Evolutionary conservation across 2,329 filamentous ascomycete genomes (phyloP).

Genomic region (Blastomyces emzantsi): DNA sequence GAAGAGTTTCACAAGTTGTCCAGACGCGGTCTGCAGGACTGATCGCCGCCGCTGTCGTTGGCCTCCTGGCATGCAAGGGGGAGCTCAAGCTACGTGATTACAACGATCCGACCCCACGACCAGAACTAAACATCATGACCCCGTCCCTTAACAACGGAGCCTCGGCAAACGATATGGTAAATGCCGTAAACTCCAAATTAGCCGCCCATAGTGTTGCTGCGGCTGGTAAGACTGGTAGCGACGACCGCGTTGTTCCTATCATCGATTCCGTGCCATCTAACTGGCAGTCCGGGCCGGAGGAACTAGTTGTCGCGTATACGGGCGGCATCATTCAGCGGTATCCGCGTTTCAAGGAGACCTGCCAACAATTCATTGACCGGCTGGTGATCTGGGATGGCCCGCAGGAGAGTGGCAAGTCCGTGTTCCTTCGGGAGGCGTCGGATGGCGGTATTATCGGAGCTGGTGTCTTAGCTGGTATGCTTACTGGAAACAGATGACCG

Average conservation of each 20-base stretch:
- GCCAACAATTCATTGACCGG: constrained; percentile 54
- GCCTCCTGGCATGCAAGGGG: constrained; percentile 57
- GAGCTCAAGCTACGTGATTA: constrained; percentile 48
- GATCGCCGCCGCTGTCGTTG: constrained; percentile 62
- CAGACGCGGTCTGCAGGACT: constrained; percentile 64
- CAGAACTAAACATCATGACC: constrained; percentile 18
- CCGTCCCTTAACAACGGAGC: constrained; percentile 17
- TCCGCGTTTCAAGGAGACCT: constrained; percentile 58
- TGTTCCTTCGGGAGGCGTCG: constrained; percentile 40
- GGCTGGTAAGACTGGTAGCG: background rate
- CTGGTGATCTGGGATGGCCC: constrained; percentile 31
- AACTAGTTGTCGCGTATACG: constrained; percentile 66
- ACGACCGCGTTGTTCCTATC: constrained; percentile 2
- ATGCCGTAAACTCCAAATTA: background rate
- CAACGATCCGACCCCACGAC: constrained; percentile 29
- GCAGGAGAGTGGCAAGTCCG: constrained; percentile 34
- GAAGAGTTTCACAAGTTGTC: constrained; percentile 59
- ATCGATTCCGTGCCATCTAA: constrained; percentile 18
- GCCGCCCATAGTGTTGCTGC: constrained; percentile 1
- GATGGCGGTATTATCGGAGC: constrained; percentile 45
- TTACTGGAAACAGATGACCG: constrained; percentile 6
- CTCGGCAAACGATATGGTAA: constrained; percentile 18
- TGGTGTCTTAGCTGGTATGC: constrained; percentile 41
- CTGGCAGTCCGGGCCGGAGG: constrained; percentile 42
- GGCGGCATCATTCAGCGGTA: constrained; percentile 67